phyloP scores from a whole-genome alignment of 225 moss, liverwort and hornwort genomes.

The Anthoceros angustus region DNA sequence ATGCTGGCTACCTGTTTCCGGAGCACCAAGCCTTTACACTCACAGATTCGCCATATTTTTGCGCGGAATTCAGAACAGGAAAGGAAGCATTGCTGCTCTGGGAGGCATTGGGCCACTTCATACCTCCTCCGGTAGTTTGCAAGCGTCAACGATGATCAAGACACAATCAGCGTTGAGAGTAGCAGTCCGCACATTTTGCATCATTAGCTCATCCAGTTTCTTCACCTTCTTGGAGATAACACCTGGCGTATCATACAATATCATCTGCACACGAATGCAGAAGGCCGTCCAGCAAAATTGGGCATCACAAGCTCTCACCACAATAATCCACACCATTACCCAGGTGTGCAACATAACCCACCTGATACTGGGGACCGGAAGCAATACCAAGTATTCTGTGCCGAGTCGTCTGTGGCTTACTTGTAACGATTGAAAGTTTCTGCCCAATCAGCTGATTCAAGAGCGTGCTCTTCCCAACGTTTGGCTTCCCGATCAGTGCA shows the following conservation, averaged over 20 bases:
- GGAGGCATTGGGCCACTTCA: not conserved
- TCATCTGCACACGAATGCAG: slow-evolving; percentile 35
- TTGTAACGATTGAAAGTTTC: slow-evolving; percentile 70
- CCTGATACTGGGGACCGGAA: slow-evolving; percentile 61
- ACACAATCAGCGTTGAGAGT: slow-evolving; percentile 72
- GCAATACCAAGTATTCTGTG: slow-evolving; percentile 85
- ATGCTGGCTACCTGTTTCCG: slow-evolving; percentile 38
- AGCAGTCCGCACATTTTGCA: slow-evolving; percentile 77
- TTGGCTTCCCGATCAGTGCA: slow-evolving; percentile 74
- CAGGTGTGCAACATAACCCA: slow-evolving; percentile 6
- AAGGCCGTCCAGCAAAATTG: not conserved
- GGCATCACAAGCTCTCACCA: too few relatives aligned
- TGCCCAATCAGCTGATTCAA: slow-evolving; percentile 79
- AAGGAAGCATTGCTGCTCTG: not conserved
- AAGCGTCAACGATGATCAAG: slow-evolving; percentile 66
- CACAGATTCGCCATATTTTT: too few relatives aligned
- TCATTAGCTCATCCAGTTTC: slow-evolving; percentile 89
- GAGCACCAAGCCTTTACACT: not conserved
- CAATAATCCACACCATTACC: not conserved
- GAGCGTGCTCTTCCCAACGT: slow-evolving; percentile 83
- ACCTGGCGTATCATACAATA: slow-evolving; percentile 77
- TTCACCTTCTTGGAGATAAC: slow-evolving; percentile 50
- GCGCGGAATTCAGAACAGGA: not conserved
- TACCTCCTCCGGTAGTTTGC: slow-evolving; percentile 59
- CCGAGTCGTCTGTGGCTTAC: slow-evolving; percentile 80